Base-by-base conservation (phyloP, 805 yeast genomes). In the Suhomyces faveliae region DNA sequence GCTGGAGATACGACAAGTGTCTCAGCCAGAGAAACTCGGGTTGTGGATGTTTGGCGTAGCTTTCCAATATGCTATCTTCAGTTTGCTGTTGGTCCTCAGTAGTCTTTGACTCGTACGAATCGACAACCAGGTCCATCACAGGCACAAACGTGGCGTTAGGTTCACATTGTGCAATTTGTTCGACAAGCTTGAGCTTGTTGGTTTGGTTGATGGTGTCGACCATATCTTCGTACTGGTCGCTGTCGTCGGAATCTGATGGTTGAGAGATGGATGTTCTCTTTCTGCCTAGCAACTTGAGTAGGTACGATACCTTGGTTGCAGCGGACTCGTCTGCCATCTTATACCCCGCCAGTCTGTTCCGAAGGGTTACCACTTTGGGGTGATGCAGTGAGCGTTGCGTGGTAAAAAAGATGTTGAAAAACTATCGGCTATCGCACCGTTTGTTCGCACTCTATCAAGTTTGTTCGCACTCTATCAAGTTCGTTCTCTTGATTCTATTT, bases 1-100 rank as follows among this genome's bases (percentile, higher is more conserved):
- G 49, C 17, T 68, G 63, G 11, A 80, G 63, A 57, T 74, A 86
- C 43, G 52, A 50, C 8, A 61, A 46, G 58, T 85, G 90, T 1
- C 54, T 51, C 4, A 62, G 62, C n/a, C 13, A n/a, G 35, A 33
- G 13, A 17, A 53, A 51, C 12, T 37, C 41, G 10, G 51, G 43
- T 5, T 24, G 25, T 3, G 48, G 41, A 24, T 47, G 21, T 9
- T 21, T 29, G 19, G 42, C 42, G 37, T 41, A 51, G 10, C 46
- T 24, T 13, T 49, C 47, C 23, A 53, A 43, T 8, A 53, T 49
- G 7, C 37, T 24, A 1, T 45, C 33, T 33, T 53, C 57, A 1
- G 52, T 49, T 7, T 40, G 45, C 10, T 35, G 41, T 35, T 53
- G 57, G n/a, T 13, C 11, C 20, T 40, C 44, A 8, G 53, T 51